Conservation (phyloP, 2,329 filamentous ascomycete species). For the Pseudonectria buxi region DNA sequence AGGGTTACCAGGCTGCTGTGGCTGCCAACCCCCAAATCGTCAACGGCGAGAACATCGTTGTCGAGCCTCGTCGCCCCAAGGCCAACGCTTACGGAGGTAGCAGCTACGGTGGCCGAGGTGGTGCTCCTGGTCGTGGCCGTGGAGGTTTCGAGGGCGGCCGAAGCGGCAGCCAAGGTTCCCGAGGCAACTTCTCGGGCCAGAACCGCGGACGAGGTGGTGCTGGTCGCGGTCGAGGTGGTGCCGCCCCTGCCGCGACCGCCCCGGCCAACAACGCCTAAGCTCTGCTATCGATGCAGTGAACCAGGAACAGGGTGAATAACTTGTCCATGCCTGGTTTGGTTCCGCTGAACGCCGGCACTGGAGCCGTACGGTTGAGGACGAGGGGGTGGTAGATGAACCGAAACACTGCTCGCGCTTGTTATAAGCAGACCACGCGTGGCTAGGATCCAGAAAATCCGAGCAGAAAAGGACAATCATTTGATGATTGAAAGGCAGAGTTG, state of each 20-base stretch:
- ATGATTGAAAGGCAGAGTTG: slow-evolving; percentile 13
- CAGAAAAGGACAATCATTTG: slow-evolving; percentile 3
- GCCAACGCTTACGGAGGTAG: slow-evolving; percentile 62
- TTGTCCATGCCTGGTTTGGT: too few relatives aligned
- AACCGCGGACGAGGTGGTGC: slow-evolving; percentile 60
- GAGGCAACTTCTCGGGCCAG: slow-evolving; percentile 64
- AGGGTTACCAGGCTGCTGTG: slow-evolving; percentile 77
- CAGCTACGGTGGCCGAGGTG: slow-evolving; percentile 59
- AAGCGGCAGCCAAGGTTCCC: slow-evolving; percentile 54
- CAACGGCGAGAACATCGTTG: slow-evolving; percentile 71
- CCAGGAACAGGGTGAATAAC: neutral
- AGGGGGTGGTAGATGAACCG: neutral
- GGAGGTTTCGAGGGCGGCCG: slow-evolving; percentile 57
- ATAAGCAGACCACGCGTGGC: too few relatives aligned
- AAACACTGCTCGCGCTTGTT: too few relatives aligned
- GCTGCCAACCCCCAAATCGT: slow-evolving; percentile 80
- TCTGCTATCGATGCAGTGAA: slow-evolving; percentile 5
- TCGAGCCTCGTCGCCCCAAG: slow-evolving; percentile 85
- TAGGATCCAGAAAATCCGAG: slow-evolving; percentile 1
- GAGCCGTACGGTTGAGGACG: neutral
- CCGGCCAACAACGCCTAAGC: slow-evolving; percentile 46
- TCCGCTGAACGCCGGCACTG: too few relatives aligned
- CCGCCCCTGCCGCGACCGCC: too few relatives aligned
- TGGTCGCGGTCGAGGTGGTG: slow-evolving; percentile 56
- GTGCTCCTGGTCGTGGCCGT: slow-evolving; percentile 55